Base-by-base conservation (phyloP, 345 rosid genomes). In the Chamaenerion angustifolium region DNA sequence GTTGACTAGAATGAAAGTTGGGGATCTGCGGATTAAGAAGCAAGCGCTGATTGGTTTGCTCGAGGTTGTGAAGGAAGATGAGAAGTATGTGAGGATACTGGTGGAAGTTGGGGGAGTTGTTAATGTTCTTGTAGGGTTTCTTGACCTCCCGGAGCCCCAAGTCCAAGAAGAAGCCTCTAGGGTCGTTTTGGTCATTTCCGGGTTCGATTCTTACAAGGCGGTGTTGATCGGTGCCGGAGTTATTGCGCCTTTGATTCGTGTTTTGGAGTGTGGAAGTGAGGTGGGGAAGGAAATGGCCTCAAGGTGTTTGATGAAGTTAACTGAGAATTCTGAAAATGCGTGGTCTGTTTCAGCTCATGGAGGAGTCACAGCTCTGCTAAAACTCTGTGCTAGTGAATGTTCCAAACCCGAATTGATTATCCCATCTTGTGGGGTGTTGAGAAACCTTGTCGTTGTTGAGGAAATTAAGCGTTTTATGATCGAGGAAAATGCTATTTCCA, bases 261-360 rank as follows among this genome's bases (percentile, higher is more conserved):
- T 81, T 65, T 56, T 92, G 51, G 96, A 87, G 67, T 65, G 60
- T 44, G 85, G 85, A 0, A 62, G 52, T 51, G 77, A 58, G 44
- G 59, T 46, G 17, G 83, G 82, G 27, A 80, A 74, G 63, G 76
- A 71, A 61, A 76, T 57, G 13, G 71, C 95, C 1, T 80, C 78
- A 0, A 73, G 60, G 48, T 72, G 93, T 63, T 68, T 92, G 76
- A 69, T 48, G 64, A 83, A 68, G 4, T 21, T 21, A 21, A 21
- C 25, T 21, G 25, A 21, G 25, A 21, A 21, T 21, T 21, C 25
- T 21, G 96, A 92, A 56, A 92, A 92, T 47, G 95, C 95, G 12
- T 92, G 98, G 98, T 80, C 94, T 0, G 82, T 86, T 31, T 92
- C 89, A 4, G 85, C 98, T 69, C 90, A 92, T 21, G 98, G 87